Conservation (phyloP, 2,329 filamentous ascomycete genomes). For the Trichoderma sp. region DNA sequence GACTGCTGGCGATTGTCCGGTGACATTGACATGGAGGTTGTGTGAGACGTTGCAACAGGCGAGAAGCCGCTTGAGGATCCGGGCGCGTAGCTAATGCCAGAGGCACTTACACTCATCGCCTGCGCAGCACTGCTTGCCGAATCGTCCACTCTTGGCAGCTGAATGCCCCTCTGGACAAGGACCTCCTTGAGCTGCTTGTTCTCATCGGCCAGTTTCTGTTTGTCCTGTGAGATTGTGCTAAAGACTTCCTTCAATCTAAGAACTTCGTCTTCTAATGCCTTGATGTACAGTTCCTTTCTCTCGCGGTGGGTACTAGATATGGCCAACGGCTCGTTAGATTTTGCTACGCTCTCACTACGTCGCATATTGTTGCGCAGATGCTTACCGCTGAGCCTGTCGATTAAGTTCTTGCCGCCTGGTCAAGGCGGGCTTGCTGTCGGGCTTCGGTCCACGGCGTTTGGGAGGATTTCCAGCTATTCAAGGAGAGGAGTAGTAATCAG, state of each 20-base stretch:
- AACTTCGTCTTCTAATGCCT: conserved; percentile 87
- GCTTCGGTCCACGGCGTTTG: conserved; percentile 91
- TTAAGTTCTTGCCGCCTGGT: conserved; percentile 93
- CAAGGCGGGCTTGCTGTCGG: conserved; percentile 90
- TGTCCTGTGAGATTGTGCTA: conserved; percentile 70
- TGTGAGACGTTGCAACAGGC: conserved; percentile 46
- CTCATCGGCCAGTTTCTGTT: conserved; percentile 72
- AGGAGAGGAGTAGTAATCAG: conserved; percentile 1
- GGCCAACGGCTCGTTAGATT: background rate
- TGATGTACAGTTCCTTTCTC: conserved; percentile 94
- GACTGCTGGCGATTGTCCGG: conserved; percentile 32
- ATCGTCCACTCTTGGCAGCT: conserved; percentile 40
- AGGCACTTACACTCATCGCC: conserved; percentile 56
- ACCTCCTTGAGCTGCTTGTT: conserved; percentile 69
- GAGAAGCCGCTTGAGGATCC: conserved; percentile 47
- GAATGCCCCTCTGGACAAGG: conserved; percentile 53
- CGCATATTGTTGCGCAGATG: background rate
- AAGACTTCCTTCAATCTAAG: conserved; percentile 85
- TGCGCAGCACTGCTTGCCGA: conserved; percentile 44
- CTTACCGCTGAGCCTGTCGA: conserved; percentile 88
- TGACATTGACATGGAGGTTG: conserved; percentile 41
- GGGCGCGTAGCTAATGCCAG: conserved; percentile 57
- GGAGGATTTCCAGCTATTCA: conserved; percentile 73
- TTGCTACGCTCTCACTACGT: background rate
- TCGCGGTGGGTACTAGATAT: conserved; percentile 81